Percentiles rank a stretch among this genome's conserved stretches.
Evolutionary conservation across 441 rosid genomes (phyloP).

Genomic region (Mallotus repandus): DNA sequence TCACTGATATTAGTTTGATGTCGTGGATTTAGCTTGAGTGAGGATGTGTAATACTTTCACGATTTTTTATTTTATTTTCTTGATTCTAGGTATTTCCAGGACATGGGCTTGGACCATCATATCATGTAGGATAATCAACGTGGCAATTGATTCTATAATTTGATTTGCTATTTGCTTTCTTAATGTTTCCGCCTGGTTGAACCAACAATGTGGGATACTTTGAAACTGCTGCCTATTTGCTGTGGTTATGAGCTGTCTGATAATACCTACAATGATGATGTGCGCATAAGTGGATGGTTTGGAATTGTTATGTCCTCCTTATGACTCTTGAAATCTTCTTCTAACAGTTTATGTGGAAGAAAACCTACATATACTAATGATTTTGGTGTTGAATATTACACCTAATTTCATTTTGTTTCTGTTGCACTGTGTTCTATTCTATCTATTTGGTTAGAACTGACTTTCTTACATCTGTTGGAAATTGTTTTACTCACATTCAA

Average conservation of each 20-base stretch:
- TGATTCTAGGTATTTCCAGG: not conserved
- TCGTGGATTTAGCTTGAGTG: not conserved
- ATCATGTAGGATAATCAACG: not conserved
- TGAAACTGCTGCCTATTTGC: not conserved
- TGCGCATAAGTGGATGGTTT: not conserved
- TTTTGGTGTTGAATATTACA: conserved; percentile 1
- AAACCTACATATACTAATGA: not conserved
- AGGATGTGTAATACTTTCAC: not conserved
- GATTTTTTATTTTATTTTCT: not conserved
- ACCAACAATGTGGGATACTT: not conserved
- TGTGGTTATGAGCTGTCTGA: not conserved
- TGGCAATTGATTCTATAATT: not conserved
- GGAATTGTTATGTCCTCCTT: not conserved
- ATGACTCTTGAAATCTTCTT: not conserved
- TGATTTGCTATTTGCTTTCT: conserved; percentile 8
- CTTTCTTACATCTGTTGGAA: conserved; percentile 24
- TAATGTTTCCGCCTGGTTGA: not conserved
- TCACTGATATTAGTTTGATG: not conserved
- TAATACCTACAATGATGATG: not conserved
- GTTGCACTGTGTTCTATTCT: not conserved
- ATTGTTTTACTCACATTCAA: not conserved
- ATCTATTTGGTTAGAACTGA: not conserved
- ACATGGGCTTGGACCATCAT: not conserved
- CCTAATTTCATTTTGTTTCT: conserved; percentile 7
- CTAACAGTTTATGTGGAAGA: too few relatives aligned